Conservation (phyloP, 345 rosid genomes). For the Aquilaria sinensis region DNA sequence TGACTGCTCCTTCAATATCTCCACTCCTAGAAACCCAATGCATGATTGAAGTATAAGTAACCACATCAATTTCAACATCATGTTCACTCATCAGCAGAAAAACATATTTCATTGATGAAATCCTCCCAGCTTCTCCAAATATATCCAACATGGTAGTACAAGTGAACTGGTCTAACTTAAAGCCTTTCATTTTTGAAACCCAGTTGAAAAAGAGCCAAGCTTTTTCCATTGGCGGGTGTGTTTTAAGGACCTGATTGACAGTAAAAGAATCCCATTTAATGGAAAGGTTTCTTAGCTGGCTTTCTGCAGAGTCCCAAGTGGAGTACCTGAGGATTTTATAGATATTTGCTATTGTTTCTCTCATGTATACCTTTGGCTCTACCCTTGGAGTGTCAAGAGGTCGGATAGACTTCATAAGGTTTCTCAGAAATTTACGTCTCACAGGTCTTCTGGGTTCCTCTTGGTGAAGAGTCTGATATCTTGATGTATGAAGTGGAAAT, state of each 20-base stretch:
- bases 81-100: constrained; percentile 57
- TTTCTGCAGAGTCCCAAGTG: constrained; percentile 66
- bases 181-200: constrained; percentile 45
- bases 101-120: constrained; percentile 55
- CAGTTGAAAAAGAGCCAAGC: constrained; percentile 89
- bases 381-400: constrained; percentile 5
- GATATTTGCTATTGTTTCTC: constrained; percentile 43
- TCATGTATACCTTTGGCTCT: constrained; percentile 38
- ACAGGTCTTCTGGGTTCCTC: constrained; percentile 24
- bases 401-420: constrained; percentile 16
- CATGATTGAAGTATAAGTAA: constrained; percentile 71
- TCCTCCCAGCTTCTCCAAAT: constrained; percentile 85
- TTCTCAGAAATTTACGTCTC: constrained; percentile 11
- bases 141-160: constrained; percentile 91
- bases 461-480: constrained; percentile 31
- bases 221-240: constrained; percentile 93
- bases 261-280: constrained; percentile 79
- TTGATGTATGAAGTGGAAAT: constrained; percentile 18
- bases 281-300: constrained; percentile 36
- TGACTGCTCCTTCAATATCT: constrained; percentile 56
- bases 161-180: constrained; percentile 85
- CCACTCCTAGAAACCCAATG: constrained; percentile 72
- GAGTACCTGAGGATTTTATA: constrained; percentile 67
- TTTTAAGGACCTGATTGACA: constrained; percentile 65
- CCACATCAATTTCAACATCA: constrained; percentile 55